phyloP scores from a whole-genome alignment of 1,139 yeast genomes.

The Fermentozyma sake region DNA sequence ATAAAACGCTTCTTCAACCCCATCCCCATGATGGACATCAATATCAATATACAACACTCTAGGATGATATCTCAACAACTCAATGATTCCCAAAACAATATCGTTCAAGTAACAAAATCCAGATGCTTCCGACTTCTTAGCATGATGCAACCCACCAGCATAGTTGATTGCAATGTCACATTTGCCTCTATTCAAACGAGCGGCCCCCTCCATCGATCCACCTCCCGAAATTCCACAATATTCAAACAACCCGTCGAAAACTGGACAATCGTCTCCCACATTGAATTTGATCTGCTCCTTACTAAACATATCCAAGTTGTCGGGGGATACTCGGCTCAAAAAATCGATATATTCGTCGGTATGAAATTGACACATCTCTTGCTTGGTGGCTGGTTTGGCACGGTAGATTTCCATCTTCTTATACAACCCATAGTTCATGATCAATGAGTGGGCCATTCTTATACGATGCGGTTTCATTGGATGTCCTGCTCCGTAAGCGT shows the following conservation, averaged over 20 bases:
- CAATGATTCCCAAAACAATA: slow-evolving; percentile 86
- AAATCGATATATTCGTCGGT: slow-evolving; percentile 97
- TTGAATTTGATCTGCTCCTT: slow-evolving; percentile 93
- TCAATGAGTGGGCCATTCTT: slow-evolving; percentile 96
- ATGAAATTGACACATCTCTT: slow-evolving; percentile 98
- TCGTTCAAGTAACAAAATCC: slow-evolving; percentile 91
- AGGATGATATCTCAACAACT: slow-evolving; percentile 85
- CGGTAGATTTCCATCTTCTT: slow-evolving; percentile 95
- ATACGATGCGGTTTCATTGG: slow-evolving; percentile 99
- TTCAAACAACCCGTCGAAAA: slow-evolving; percentile 92
- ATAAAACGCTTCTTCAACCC: slow-evolving; percentile 96
- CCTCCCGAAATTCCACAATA: slow-evolving; percentile 94
- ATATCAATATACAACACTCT: slow-evolving; percentile 94
- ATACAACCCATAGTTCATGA: slow-evolving; percentile 95
- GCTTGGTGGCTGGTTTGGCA: slow-evolving; percentile 97
- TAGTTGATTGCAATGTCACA: slow-evolving; percentile 95
- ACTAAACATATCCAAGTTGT: slow-evolving; percentile 83
- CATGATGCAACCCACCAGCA: slow-evolving; percentile 97
- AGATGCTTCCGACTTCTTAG: slow-evolving; percentile 91
- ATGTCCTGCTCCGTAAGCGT: slow-evolving; percentile 97
- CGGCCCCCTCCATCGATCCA: slow-evolving; percentile 96
- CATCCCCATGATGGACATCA: slow-evolving; percentile 98
- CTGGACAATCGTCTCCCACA: slow-evolving; percentile 97
- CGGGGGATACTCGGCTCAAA: slow-evolving; percentile 89
- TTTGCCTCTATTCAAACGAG: slow-evolving; percentile 84